Conservation (phyloP, 805 yeast species). For the Maudiozyma barnettii region DNA sequence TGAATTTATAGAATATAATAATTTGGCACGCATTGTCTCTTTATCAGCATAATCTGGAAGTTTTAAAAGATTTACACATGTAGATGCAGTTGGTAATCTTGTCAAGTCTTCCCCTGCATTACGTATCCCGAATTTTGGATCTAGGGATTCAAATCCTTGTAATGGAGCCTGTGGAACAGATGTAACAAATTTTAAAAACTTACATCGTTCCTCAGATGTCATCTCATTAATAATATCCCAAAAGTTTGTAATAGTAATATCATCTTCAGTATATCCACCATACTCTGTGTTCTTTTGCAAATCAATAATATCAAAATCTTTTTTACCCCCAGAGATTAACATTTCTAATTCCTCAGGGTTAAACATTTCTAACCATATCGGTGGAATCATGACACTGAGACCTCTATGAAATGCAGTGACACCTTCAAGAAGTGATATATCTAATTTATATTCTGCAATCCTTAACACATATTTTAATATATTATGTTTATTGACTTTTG, state of each 20-base stretch:
- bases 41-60: conserved; percentile 74
- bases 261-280: conserved; percentile 51
- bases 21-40: conserved; percentile 45
- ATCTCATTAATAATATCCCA: conserved; percentile 74
- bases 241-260: conserved; percentile 51
- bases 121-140: conserved; percentile 74
- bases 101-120: conserved; percentile 46
- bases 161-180: conserved; percentile 89
- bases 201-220: conserved; percentile 48
- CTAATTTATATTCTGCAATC: conserved; percentile 70
- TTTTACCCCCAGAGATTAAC: conserved; percentile 71
- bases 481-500: conserved; percentile 51
- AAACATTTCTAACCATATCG: conserved; percentile 76
- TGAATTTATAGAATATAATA: conserved; percentile 68
- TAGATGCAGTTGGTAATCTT: conserved; percentile 82
- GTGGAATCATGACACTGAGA: conserved; percentile 53
- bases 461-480: conserved; percentile 66
- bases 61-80: conserved; percentile 82
- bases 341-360: conserved; percentile 75
- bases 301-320: conserved; percentile 62
- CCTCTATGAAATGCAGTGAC: conserved; percentile 56
- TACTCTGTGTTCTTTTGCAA: conserved; percentile 52
- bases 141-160: conserved; percentile 66
- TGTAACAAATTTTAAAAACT: conserved; percentile 78
- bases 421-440: conserved; percentile 51